Evolutionary conservation across 2,329 filamentous ascomycete species (phyloP), one percentile per base, ranked within the genome.

Genomic region (Ophiocordyceps unilateralis): DNA sequence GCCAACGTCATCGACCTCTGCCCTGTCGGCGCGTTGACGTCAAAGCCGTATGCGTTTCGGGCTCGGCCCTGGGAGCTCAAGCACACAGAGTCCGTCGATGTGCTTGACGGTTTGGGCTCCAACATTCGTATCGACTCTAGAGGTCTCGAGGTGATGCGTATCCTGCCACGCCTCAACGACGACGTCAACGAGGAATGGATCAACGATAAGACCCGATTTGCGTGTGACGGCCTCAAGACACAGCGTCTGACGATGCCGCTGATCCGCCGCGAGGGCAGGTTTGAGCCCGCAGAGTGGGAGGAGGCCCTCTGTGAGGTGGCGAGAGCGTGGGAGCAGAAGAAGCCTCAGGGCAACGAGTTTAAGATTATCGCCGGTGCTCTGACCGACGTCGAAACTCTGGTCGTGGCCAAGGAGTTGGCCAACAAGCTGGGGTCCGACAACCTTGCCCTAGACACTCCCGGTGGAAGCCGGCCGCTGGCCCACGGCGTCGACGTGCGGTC

Each of bases 121-220:
- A 93, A 93, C 61, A 93, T 98, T 55, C 81, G 91, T 39, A 80
- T 96, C 39, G 91, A 98, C 65, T 82, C 87, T 45, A 79, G 91
- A 56, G 91, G 91, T 46, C 70, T 95, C 50, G 88, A 96, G 66
- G 89, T 98, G 42, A 94, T 98, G 88, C 81, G 91, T 54, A 74
- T 98, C 47, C 60, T 95, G 15, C 91, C 91, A 46, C 78, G 91
- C 54, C 72, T 98, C 47, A 98, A 98, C 61, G 91, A 98, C 59
- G 88, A 96, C 55, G 78, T 98, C 55, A 98, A 98, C 63, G 91
- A 98, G 68, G 91, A 98, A 65, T 98, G 91, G 91, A 96, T 98
- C 62, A 91, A 96, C 65, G 91, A 98, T 70, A 98, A 96, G 74
- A 81, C 86, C 36, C 79, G 91, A 50, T 98, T 96, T 61, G 89